Evolutionary conservation across 1,139 yeast genomes (phyloP), one percentile per base, ranked within the genome.

Genomic region (Nakaseomyces delphensis): DNA sequence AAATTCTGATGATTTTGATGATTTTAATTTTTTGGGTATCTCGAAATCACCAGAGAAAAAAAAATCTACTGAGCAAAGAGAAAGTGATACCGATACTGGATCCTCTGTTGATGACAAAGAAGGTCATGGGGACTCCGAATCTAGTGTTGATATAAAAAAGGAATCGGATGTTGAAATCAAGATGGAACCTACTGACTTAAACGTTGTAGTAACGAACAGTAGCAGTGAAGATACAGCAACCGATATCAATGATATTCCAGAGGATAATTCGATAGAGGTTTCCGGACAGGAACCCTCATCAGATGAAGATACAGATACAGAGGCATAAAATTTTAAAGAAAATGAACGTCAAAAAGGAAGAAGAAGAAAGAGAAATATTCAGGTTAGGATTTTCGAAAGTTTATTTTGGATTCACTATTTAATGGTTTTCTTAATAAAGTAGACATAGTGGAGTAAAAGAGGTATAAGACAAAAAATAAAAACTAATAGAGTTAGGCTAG

Each of bases 21-120:
- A 44, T 25, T 44, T 46, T 28, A 38, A 44, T 24, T 48, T 47
- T 27, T 43, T 41, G 30, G 52, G 53, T 10, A 49, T 49, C 14
- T 23, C 30, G 1, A 43, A 42, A 11, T 20, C 28, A 7, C 27
- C 40, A 30, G 39, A 36, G 9, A 27, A 36, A 15, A 14, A 24
- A 6, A 8, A 8, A 29, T 4, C 19, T 14, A 8, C 15, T 16
- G 14, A 31, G 5, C 21, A 31, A 9, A 14, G 18, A 8, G 35
- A 31, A 10, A 31, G 35, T 31, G 35, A 31, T 5, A 6, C 23
- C 4, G 35, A 31, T 9, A 10, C 21, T 16, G 35, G 18, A 18
- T 31, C 35, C 18, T 14, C 4, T 31, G 13, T 4, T 31, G 14
- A 18, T 14, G 35, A 31, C 10, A 21, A 16, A 2, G 15, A 18